phyloP scores from a whole-genome alignment of 2,329 filamentous ascomycete species.

The Neonectria neomacrospora region DNA sequence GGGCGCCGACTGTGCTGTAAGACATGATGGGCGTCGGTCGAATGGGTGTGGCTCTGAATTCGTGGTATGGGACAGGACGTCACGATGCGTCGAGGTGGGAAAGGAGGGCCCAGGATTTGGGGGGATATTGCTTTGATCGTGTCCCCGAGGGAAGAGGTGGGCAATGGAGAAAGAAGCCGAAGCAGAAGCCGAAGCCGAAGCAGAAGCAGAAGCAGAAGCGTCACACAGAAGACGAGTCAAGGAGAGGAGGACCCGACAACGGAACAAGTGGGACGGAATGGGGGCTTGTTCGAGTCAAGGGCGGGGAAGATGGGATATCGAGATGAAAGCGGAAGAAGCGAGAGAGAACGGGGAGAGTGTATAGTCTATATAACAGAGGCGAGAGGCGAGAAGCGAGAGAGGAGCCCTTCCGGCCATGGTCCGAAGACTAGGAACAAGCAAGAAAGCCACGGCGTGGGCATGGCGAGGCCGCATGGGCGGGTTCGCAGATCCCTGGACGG shows the following conservation, averaged over 20 bases:
- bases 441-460: slow-evolving; percentile 29
- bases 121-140: not conserved
- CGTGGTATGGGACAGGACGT: not conserved
- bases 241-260: not conserved
- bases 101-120: slow-evolving; percentile 2
- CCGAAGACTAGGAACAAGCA: slow-evolving; percentile 13
- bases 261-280: slow-evolving; percentile 4
- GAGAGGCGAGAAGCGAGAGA: not conserved
- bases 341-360: slow-evolving; percentile 14
- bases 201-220: not conserved
- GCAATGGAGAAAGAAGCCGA: slow-evolving; percentile 1
- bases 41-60: not conserved
- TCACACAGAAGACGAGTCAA: slow-evolving; percentile 4
- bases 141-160: not conserved
- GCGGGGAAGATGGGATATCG: slow-evolving; percentile 20
- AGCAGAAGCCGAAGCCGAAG: slow-evolving; percentile 9
- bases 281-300: slow-evolving; percentile 2
- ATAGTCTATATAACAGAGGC: slow-evolving; percentile 30
- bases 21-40: slow-evolving; percentile 58
- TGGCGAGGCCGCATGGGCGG: slow-evolving; percentile 16
- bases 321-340: slow-evolving; percentile 18
- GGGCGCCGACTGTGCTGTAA: slow-evolving; percentile 68
- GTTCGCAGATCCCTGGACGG: slow-evolving; percentile 10
- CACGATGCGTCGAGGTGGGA: slow-evolving; percentile 10
- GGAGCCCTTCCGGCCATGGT: slow-evolving; percentile 23